Percentiles rank a stretch among this genome's conserved stretches.
Evolutionary conservation across 1,284 basidiomycete genomes (phyloP).

Genomic region (Heterobasidion annosum): DNA sequence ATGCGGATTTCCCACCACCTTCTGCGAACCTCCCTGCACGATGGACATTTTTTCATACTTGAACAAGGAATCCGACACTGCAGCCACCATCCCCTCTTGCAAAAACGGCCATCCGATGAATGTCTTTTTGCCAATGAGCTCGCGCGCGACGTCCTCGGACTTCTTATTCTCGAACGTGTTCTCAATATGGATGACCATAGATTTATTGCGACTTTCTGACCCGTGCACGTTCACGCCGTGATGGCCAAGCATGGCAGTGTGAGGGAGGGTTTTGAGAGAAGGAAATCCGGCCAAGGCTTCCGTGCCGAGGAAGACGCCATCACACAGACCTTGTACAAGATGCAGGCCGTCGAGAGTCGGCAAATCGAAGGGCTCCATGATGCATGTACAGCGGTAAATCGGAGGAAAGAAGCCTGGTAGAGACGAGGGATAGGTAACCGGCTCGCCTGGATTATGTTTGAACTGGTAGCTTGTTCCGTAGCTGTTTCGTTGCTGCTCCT

Average conservation of each 20-base stretch:
- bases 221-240: constrained; percentile 96
- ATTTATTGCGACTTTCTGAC: constrained; percentile 82
- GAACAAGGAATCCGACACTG: constrained; percentile 83
- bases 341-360: constrained; percentile 85
- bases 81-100: constrained; percentile 83
- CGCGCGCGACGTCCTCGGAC: constrained; percentile 65
- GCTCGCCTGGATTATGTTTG: constrained; percentile 56
- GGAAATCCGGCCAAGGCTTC: constrained; percentile 94
- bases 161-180: constrained; percentile 66
- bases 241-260: constrained; percentile 68
- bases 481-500: constrained; percentile 73
- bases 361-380: constrained; percentile 75
- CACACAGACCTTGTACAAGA: constrained; percentile 79
- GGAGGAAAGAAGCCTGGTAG: constrained; percentile 93
- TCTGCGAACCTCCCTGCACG: constrained; percentile 42
- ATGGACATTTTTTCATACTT: constrained; percentile 71
- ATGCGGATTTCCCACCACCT: constrained; percentile 68
- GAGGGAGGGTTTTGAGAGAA: constrained; percentile 83
- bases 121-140: constrained; percentile 70
- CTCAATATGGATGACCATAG: constrained; percentile 84
- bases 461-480: constrained; percentile 81
- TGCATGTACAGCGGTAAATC: constrained; percentile 75
- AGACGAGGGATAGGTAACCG: constrained; percentile 78
- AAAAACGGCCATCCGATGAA: constrained; percentile 94
- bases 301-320: constrained; percentile 83